These are phyloP conservation scores for Eucommia ulmoides DNA, from an alignment of 257 asterid species.

Conservation along the genomic window DNA sequence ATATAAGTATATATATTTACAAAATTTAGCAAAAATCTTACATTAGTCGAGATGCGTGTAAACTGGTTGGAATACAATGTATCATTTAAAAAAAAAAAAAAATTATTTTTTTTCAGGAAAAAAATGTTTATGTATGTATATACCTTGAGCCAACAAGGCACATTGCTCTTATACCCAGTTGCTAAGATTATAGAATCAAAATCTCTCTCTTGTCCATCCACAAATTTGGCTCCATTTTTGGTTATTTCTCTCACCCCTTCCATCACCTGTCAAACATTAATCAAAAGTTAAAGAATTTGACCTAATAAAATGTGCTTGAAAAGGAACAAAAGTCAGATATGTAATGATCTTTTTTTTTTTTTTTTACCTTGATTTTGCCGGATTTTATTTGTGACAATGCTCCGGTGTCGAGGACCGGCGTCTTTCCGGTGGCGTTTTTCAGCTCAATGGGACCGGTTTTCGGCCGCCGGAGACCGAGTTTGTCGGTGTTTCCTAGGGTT, in stretches of 20 bases:
- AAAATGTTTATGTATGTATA: background rate
- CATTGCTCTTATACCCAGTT: conserved; percentile 94
- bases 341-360: background rate
- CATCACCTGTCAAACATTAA: conserved; percentile 32
- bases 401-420: conserved; percentile 94
- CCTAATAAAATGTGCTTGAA: background rate
- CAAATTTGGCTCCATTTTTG: conserved; percentile 56
- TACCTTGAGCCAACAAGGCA: conserved; percentile 92
- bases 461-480: conserved; percentile 65
- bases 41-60: background rate
- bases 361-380: conserved; percentile 59
- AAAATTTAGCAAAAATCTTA: background rate
- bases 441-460: conserved; percentile 85
- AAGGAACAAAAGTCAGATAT: background rate
- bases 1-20: too few relatives aligned
- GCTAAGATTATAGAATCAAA: conserved; percentile 80
- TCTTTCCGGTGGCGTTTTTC: conserved; percentile 79
- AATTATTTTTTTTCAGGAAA: too few relatives aligned
- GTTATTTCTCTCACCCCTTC: conserved; percentile 72
- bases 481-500: conserved; percentile 47
- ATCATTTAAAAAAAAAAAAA: background rate
- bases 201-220: conserved; percentile 67
- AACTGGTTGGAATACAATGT: background rate
- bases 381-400: conserved; percentile 56
- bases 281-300: background rate